Conservation (phyloP, 2,329 filamentous ascomycete species). For the Aureobasidium pullulans region DNA sequence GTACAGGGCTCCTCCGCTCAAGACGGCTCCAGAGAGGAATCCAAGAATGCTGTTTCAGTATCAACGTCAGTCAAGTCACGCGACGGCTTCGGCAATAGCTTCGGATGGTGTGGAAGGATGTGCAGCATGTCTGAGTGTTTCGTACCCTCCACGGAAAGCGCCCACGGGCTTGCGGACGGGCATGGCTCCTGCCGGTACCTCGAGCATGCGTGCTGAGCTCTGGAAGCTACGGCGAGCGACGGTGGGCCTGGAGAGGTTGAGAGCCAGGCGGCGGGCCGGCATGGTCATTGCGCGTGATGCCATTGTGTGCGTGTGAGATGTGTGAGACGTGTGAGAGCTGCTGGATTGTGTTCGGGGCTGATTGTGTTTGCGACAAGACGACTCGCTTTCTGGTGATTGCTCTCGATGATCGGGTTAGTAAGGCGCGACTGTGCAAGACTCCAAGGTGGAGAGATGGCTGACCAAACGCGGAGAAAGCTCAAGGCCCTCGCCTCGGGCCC, state of each 20-base stretch:
- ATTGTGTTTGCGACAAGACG: neutral
- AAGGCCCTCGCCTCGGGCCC: too few species aligned
- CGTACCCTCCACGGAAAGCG: constrained; percentile 66
- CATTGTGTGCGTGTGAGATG: constrained; percentile 1
- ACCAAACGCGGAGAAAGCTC: too few species aligned
- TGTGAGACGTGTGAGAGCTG: neutral
- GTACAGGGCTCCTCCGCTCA: constrained; percentile 76
- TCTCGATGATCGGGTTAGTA: neutral
- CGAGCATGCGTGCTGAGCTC: constrained; percentile 24
- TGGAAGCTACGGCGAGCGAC: constrained; percentile 32
- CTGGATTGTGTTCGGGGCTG: neutral
- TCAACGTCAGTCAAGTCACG: constrained; percentile 1
- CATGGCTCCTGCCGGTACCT: constrained; percentile 28
- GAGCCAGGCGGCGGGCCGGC: constrained; percentile 1
- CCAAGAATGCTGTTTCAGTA: constrained; percentile 63
- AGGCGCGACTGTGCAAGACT: neutral
- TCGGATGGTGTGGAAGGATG: neutral
- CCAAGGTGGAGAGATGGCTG: neutral
- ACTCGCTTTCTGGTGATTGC: neutral
- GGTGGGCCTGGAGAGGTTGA: neutral
- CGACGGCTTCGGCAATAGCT: neutral
- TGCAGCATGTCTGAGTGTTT: constrained; percentile 16
- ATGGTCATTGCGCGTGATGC: constrained; percentile 4
- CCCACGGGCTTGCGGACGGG: constrained; percentile 60
- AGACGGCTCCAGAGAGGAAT: constrained; percentile 77